Evolutionary conservation across 352 stramenopile genomes (phyloP), one percentile per base, ranked within the genome.

Genomic region (Phytopythium montanum): DNA sequence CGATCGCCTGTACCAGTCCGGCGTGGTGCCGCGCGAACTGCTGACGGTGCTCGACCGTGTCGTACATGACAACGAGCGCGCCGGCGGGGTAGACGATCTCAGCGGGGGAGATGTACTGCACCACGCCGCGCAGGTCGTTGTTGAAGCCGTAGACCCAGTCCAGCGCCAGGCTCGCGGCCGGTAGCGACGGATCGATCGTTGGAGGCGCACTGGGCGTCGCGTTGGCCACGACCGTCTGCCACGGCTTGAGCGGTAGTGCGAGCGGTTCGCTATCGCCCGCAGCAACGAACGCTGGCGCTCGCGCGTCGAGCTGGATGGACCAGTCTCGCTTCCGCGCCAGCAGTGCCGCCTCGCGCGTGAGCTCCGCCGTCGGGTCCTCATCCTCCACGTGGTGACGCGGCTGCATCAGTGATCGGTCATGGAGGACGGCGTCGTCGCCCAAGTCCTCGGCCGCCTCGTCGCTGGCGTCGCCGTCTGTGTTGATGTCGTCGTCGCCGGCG

Each of bases 101-200:
- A 12, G 73, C 66, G 2, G 81, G 67, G 1, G 81, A 86, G 19
- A 89, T 60, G 60, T 93, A 93, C 48, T 86, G 67, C 16, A 85
- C 68, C 13, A 80, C 58, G 34, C 68, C 69, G 10, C 84, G 77
- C 16, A 89, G 49, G 51, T 88, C 74, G 51, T 79, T 89, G 61
- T 93, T 93, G 61, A 85, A 87, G 19, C 84, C 84, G 57, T 93
- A 91, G 54, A 93, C 48, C 84, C 84, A 93, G 49, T 93, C 84
- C 13, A 93, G 65, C 48, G 85, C 69, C 31, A 93, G 74, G 45
- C 77, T 87, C 23, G 81, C 81, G 3, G 79, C 68, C 19, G 81
- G 79, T 5, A 84, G 56, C 23, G 69, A 71, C 9, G 73, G 60
- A 44, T 89, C 73, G 46, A 87, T 70, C 2, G 70, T 72, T 19